Evolutionary conservation across 495 filamentous ascomycete genomes (phyloP), one percentile per base, ranked within the genome.

Genomic region (Penicillium arizonense): DNA sequence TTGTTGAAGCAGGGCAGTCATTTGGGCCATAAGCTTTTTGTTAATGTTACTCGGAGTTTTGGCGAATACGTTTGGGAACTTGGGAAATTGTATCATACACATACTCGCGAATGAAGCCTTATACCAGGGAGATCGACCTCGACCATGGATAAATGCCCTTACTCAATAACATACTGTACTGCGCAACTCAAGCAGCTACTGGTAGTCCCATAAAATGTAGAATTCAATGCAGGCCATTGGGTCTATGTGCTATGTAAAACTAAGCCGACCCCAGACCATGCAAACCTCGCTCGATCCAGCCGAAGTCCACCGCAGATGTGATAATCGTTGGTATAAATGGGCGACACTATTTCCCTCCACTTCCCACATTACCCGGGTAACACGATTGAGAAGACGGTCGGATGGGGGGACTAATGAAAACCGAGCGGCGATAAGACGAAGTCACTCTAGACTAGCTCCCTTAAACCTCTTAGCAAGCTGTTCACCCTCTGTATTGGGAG

Each of bases 401-500:
- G 12, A 33, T 35, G 6, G 33, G 20, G 26, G 46, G 37, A 34
- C 48, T 30, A 39, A 50, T 33, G 48, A 20, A 33, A 47, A 55
- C 26, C 44, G 52, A 46, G 36, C 18, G 53, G 52, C 32, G 50
- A 14, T 47, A 48, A 51, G 28, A 52, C 55, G 42, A 38, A 55
- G 59, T 75, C 73, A 84, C 65, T 77, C 91, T 83, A 97, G 80
- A 83, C 90, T 96, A 91, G 96, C 84, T 82, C 89, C 88, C 87
- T 92, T 91, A 80, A 97, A 88, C 81, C 90, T 87, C 86, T 97
- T 97, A 96, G 92, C 85, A 90, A 96, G 88, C 65, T 86, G 86
- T 81, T 89, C 88, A 73, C 75, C 72, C 67, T 75, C 77, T 53
- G 65, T 71, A 53, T 67, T 73, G 59, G 73, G 69, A 71, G 75